Percentiles rank a stretch among this genome's conserved stretches.
These are phyloP conservation scores for Penicillium psychrofluorescens DNA, from an alignment of 495 filamentous ascomycete species.

Conservation along the genomic window DNA sequence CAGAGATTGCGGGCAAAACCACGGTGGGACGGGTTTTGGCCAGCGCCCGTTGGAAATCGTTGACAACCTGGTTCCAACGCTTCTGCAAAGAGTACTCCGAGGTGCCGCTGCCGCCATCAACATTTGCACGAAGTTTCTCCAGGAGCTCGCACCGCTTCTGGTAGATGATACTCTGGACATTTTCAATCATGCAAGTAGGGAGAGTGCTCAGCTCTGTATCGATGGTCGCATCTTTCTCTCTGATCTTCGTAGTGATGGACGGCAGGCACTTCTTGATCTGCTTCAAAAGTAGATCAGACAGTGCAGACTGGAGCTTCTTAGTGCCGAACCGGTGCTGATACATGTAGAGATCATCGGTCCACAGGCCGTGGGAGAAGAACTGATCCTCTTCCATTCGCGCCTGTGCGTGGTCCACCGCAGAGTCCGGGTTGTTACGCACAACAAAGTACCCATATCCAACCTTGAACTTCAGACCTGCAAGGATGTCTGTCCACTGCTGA, in stretches of 20 bases:
- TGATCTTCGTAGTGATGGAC: constrained; percentile 49
- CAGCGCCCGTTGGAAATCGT: constrained; percentile 29
- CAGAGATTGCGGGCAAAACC: not conserved
- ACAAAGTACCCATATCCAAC: constrained; percentile 63
- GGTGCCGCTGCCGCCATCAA: constrained; percentile 20
- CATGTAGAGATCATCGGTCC: constrained; percentile 33
- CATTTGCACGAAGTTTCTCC: constrained; percentile 17
- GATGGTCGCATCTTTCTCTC: constrained; percentile 38
- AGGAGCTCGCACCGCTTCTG: constrained; percentile 26
- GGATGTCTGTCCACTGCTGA: constrained; percentile 49
- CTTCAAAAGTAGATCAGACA: constrained; percentile 46
- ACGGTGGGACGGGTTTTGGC: constrained; percentile 27
- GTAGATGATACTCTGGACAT: constrained; percentile 28
- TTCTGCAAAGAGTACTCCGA: constrained; percentile 27
- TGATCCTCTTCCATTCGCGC: constrained; percentile 50
- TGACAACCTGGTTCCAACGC: constrained; percentile 25
- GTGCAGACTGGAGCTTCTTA: constrained; percentile 41
- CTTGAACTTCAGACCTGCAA: constrained; percentile 44
- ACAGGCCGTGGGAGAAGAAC: constrained; percentile 49
- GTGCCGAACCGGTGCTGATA: constrained; percentile 54
- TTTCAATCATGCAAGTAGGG: constrained; percentile 47
- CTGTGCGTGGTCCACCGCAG: constrained; percentile 39
- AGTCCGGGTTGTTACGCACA: constrained; percentile 51
- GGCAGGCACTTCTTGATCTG: constrained; percentile 57
- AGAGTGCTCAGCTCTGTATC: constrained; percentile 38